These are phyloP conservation scores for Colletotrichum costaricense DNA, from an alignment of 2,329 filamentous ascomycete genomes.

Conservation along the genomic window DNA sequence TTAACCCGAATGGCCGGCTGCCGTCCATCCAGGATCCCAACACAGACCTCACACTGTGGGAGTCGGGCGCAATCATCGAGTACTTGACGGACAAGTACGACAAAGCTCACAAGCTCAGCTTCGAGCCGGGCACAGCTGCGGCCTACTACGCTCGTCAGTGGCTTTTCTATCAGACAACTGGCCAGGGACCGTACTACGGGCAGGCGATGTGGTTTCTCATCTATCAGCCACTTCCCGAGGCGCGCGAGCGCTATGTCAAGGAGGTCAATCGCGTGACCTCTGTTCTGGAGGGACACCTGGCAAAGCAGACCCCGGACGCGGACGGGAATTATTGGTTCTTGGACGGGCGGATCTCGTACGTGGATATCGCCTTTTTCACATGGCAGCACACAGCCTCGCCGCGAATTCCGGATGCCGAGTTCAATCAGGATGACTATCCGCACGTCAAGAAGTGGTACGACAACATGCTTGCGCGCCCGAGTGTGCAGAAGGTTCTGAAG, in stretches of 20 bases:
- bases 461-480: conserved; percentile 20
- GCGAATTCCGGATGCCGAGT: background rate
- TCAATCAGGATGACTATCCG: conserved; percentile 19
- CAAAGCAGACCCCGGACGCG: conserved; percentile 36
- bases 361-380: conserved; percentile 42
- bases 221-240: conserved; percentile 41
- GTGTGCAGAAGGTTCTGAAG: conserved; percentile 31
- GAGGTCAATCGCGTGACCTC: conserved; percentile 43
- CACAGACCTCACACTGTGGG: conserved; percentile 44
- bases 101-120: conserved; percentile 28
- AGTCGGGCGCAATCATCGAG: conserved; percentile 45
- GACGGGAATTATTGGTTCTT: conserved; percentile 37
- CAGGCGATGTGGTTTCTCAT: conserved; percentile 47
- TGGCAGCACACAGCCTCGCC: conserved; percentile 25
- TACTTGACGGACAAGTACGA: conserved; percentile 43
- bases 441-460: conserved; percentile 29
- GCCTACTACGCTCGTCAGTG: conserved; percentile 45
- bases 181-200: conserved; percentile 53
- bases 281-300: conserved; percentile 40
- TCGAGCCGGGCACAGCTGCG: conserved; percentile 22
- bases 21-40: conserved; percentile 50
- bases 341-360: conserved; percentile 39
- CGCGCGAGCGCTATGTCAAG: conserved; percentile 43
- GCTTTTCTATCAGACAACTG: conserved; percentile 51
- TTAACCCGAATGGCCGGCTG: conserved; percentile 50